Evolutionary conservation across 1,284 basidiomycete species (phyloP).

Genomic region (Ustilago esculenta): DNA sequence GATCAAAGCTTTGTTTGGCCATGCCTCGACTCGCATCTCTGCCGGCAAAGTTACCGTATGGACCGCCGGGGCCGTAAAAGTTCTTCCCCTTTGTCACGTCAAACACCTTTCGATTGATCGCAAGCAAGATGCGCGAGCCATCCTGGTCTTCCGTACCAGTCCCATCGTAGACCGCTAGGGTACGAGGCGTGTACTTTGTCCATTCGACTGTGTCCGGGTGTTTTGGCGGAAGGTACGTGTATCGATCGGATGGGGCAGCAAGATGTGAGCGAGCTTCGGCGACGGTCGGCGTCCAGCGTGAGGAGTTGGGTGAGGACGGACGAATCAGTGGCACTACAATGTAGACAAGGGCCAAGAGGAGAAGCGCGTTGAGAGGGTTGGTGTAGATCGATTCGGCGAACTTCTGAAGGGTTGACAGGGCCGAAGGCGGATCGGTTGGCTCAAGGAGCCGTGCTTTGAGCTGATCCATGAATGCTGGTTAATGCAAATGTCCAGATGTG

Average conservation of each 20-base stretch:
- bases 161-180: conserved; percentile 62
- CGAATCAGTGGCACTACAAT: conserved; percentile 46
- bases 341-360: conserved; percentile 47
- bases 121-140: conserved; percentile 76
- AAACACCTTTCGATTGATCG: conserved; percentile 87
- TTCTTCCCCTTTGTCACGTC: conserved; percentile 86
- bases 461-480: conserved; percentile 16
- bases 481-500: background rate
- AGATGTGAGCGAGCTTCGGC: conserved; percentile 38
- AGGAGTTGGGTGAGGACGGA: conserved; percentile 35
- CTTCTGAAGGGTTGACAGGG: background rate
- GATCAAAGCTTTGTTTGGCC: conserved; percentile 95
- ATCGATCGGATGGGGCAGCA: conserved; percentile 35
- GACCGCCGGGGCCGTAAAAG: conserved; percentile 93
- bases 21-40: conserved; percentile 91
- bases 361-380: conserved; percentile 58
- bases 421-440: background rate
- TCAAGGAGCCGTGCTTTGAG: conserved; percentile 16
- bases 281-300: conserved; percentile 40
- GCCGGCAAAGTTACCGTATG: conserved; percentile 96
- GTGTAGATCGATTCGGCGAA: conserved; percentile 41
- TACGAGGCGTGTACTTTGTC: conserved; percentile 61
- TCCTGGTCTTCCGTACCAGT: conserved; percentile 30
- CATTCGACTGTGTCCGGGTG: conserved; percentile 58
- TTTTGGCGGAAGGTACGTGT: conserved; percentile 54